phyloP scores from a whole-genome alignment of 306 rosid species.

The Acmispon strigosus region DNA sequence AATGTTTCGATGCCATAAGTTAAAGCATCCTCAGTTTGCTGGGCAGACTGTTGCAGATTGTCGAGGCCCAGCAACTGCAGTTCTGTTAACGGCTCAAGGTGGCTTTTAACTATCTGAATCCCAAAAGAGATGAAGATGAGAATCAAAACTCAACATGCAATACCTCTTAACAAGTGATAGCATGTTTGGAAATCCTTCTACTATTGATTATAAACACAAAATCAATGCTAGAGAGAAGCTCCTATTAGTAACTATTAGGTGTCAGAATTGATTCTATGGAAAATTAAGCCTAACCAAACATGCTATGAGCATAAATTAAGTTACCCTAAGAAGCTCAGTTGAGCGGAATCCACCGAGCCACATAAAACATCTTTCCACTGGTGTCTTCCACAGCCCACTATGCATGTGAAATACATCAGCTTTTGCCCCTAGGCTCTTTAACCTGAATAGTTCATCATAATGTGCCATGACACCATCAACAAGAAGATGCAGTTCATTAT shows the following conservation, averaged over 20 bases:
- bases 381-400: slow-evolving; percentile 75
- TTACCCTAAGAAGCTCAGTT: slow-evolving; percentile 76
- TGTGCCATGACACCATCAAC: slow-evolving; percentile 69
- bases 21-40: slow-evolving; percentile 80
- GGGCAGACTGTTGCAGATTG: slow-evolving; percentile 63
- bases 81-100: slow-evolving; percentile 83
- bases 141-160: neutral
- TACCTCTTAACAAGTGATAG: neutral
- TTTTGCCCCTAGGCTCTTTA: slow-evolving; percentile 66
- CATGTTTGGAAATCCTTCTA: too few relatives aligned
- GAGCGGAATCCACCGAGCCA: slow-evolving; percentile 92
- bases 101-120: slow-evolving; percentile 57
- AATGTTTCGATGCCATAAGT: slow-evolving; percentile 71
- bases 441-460: slow-evolving; percentile 63
- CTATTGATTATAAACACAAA: too few relatives aligned
- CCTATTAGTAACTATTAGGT: too few relatives aligned
- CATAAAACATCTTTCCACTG: slow-evolving; percentile 73
- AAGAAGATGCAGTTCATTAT: slow-evolving; percentile 51
- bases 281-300: too few relatives aligned
- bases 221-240: too few relatives aligned
- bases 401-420: slow-evolving; percentile 72
- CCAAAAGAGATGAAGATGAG: neutral
- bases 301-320: neutral
- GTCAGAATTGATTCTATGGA: too few relatives aligned
- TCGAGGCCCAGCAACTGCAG: slow-evolving; percentile 65